Base-by-base conservation (phyloP, 192 early-diverging fungal genomes). In the Coemansia sp. region DNA sequence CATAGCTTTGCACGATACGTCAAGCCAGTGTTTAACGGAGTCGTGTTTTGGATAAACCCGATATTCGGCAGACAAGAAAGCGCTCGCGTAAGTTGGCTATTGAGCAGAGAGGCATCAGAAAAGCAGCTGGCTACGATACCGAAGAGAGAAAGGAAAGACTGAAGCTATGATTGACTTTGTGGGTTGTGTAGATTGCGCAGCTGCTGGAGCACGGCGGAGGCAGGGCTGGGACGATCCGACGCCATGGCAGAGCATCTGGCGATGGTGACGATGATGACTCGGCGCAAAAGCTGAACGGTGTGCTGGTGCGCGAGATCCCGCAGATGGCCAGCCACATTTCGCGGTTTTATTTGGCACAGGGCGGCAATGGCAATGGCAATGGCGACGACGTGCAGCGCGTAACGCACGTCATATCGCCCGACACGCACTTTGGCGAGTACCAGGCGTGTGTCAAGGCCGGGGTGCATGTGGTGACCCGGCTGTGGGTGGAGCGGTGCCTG, bases 391-490 rank as follows among this genome's bases (percentile, higher is more conserved):
- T 61, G 15, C 60, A 20, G 53, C n/a, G 54, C 24, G 69, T 56
- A 46, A 82, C 74, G 6, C 80, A 82, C 36, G 66, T 67, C 7
- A 71, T 82, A 5, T 66, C 71, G 17, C 74, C 70, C 1, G 71
- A 77, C 57, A 77, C 71, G 35, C 75, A 82, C 53, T 82, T 82
- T 77, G 71, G 67, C 60, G 80, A 82, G 67, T 77, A 82, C 58
- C 46, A 67, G 42, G 61, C 64, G 20, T 74, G 71, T 19, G 49
- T 68, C 36, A 51, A 62, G 20, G 71, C 71, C 2, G 70, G 74
- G 5, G 71, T 82, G 10, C 27, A 61, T 14, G 75, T 82, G 22
- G 80, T 82, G 29, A 82, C 80, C 9, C 40, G 54, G 12, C 57
- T n/a, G 20, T 82, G 80, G 80, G 80, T 73, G n/a, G 70, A 77